A percentile compares a stretch with the other conserved stretches of the same genome.
Conservation (phyloP, 768 basidiomycete species). For the Amanita rubescens region DNA sequence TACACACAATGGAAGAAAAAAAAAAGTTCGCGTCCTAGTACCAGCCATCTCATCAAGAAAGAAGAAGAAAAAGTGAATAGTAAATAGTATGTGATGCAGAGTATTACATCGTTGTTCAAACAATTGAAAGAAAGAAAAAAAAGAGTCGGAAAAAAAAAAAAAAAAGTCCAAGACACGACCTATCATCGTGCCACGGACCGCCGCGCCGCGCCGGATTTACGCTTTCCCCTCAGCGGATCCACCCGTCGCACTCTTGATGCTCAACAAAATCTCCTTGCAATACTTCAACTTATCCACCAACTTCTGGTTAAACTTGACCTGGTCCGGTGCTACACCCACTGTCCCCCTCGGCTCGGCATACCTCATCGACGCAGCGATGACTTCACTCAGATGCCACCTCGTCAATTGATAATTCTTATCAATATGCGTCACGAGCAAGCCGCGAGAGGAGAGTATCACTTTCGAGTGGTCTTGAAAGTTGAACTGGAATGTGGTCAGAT, state of each 20-base stretch:
- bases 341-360: conserved; percentile 4
- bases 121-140: background rate
- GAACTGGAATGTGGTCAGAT: conserved; percentile 49
- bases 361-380: conserved; percentile 51
- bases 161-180: background rate
- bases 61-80: background rate
- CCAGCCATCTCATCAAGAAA: too few species aligned
- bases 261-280: conserved; percentile 75
- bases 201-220: background rate
- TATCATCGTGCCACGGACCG: background rate
- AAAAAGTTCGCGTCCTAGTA: too few species aligned
- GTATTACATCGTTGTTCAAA: background rate
- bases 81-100: background rate
- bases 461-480: conserved; percentile 99
- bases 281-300: conserved; percentile 79
- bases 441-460: conserved; percentile 78
- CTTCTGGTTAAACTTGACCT: conserved; percentile 53
- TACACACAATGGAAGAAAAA: too few species aligned
- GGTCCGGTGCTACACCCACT: conserved; percentile 24
- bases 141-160: background rate
- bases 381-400: conserved; percentile 60
- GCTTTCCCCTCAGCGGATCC: conserved; percentile 23
- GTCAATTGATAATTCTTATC: conserved; percentile 81
- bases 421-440: conserved; percentile 78
- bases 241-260: conserved; percentile 54